phyloP scores from a whole-genome alignment of 768 basidiomycete species.

The Tephrocybe rancida region DNA sequence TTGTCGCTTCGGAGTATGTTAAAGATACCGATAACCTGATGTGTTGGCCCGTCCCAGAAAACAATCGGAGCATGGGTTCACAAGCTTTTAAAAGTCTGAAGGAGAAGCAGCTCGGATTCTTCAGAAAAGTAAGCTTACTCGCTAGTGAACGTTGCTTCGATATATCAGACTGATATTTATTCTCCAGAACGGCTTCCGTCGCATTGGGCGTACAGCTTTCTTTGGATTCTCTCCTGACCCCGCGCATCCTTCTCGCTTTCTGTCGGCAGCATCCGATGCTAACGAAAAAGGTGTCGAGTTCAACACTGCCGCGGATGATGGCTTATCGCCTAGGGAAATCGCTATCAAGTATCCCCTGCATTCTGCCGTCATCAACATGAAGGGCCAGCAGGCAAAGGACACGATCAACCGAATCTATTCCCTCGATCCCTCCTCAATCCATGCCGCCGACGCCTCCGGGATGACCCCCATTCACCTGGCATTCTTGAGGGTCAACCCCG shows the following conservation, averaged over 20 bases:
- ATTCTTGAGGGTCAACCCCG: conserved; percentile 2
- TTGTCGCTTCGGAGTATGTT: background rate
- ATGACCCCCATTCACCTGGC: conserved; percentile 17
- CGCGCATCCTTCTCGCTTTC: conserved; percentile 21
- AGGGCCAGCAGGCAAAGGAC: background rate
- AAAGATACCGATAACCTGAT: background rate
- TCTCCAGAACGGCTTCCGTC: conserved; percentile 25
- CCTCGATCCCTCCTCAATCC: conserved; percentile 14
- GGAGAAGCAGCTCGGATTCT: conserved; percentile 6
- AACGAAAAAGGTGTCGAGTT: background rate
- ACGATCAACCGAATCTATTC: background rate
- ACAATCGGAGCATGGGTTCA: conserved; percentile 3
- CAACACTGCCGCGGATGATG: background rate
- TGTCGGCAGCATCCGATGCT: conserved; percentile 6
- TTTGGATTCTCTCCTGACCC: conserved; percentile 22
- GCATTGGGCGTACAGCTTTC: conserved; percentile 26
- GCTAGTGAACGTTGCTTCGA: background rate
- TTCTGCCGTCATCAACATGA: background rate
- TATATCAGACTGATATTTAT: background rate
- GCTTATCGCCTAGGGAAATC: background rate
- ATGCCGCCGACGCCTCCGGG: conserved; percentile 11
- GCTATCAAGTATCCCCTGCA: background rate
- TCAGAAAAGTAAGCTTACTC: background rate
- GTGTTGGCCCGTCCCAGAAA: background rate
- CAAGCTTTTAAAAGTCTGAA: background rate